Percentiles rank a stretch among this genome's conserved stretches.
These are phyloP conservation scores for Paramecium tetraurelia DNA, from an alignment of 73 alveolate species.

Conservation along the genomic window DNA sequence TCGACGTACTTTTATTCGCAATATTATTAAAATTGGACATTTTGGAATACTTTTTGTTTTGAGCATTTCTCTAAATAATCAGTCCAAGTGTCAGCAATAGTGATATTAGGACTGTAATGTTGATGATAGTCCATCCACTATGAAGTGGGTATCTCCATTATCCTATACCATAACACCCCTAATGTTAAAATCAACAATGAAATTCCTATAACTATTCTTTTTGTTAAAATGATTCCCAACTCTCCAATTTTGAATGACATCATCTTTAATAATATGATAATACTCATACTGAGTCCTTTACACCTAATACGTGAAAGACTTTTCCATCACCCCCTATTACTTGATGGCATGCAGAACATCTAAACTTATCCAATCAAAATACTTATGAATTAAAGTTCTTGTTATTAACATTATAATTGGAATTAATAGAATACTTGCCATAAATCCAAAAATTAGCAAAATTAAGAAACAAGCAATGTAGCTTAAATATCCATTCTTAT, in stretches of 20 bases:
- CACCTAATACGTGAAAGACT: conserved; percentile 14
- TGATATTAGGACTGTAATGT: background rate
- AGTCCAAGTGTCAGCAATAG: background rate
- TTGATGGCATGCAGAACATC: conserved; percentile 51
- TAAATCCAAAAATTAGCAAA: background rate
- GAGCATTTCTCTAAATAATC: background rate
- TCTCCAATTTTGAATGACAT: conserved; percentile 41
- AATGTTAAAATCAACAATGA: background rate
- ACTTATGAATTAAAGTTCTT: conserved; percentile 25
- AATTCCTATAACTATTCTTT: conserved; percentile 20
- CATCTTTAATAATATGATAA: background rate
- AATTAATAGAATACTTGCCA: background rate
- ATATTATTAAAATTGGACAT: background rate
- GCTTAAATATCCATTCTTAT: conserved; percentile 35
- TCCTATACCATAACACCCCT: background rate
- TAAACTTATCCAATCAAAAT: background rate
- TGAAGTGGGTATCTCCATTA: background rate
- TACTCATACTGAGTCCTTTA: conserved; percentile 14
- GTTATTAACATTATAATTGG: background rate
- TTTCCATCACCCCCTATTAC: conserved; percentile 50
- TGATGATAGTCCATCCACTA: conserved; percentile 6
- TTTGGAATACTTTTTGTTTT: background rate
- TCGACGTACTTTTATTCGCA: background rate
- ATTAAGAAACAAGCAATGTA: background rate
- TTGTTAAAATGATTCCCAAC: background rate